Percentiles rank a stretch among this genome's conserved stretches.
These are phyloP conservation scores for Leonotis leonurus DNA, from an alignment of 257 asterid species.

Conservation along the genomic window DNA sequence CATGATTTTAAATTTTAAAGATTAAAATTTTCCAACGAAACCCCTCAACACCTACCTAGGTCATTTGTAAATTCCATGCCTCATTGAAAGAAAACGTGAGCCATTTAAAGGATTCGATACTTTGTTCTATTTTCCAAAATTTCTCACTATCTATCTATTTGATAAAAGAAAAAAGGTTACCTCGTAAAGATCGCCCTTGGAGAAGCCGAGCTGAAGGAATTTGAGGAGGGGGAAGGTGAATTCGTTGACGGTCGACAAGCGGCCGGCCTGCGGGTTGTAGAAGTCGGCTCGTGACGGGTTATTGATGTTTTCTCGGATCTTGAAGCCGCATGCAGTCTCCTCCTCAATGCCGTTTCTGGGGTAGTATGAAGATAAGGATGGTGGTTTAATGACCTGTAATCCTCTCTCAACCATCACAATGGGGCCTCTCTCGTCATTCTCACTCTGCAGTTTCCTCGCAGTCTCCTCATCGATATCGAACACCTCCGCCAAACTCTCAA, in stretches of 20 bases:
- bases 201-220: conserved; percentile 50
- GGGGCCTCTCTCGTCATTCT: conserved; percentile 37
- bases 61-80: no score
- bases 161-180: conserved; percentile 22
- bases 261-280: conserved; percentile 61
- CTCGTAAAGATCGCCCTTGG: conserved; percentile 49
- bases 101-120: no score
- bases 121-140: no score
- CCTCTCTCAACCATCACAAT: conserved; percentile 25
- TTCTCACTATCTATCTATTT: no score
- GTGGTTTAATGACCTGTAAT: conserved; percentile 49
- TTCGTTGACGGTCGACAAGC: conserved; percentile 47
- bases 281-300: conserved; percentile 49
- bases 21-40: no score
- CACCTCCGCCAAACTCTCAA: conserved; percentile 21
- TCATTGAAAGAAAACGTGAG: no score
- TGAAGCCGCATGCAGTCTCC: conserved; percentile 59
- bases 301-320: conserved; percentile 36
- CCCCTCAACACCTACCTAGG: no score
- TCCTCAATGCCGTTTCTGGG: conserved; percentile 28
- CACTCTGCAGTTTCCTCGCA: conserved; percentile 34
- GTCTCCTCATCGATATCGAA: conserved; percentile 35
- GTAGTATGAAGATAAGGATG: conserved; percentile 7
- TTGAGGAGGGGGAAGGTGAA: conserved; percentile 54
- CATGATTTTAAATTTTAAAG: no score